Evolutionary conservation across 148 eudicot species (phyloP), one percentile per base, ranked within the genome.

Genomic region (Silene conica): DNA sequence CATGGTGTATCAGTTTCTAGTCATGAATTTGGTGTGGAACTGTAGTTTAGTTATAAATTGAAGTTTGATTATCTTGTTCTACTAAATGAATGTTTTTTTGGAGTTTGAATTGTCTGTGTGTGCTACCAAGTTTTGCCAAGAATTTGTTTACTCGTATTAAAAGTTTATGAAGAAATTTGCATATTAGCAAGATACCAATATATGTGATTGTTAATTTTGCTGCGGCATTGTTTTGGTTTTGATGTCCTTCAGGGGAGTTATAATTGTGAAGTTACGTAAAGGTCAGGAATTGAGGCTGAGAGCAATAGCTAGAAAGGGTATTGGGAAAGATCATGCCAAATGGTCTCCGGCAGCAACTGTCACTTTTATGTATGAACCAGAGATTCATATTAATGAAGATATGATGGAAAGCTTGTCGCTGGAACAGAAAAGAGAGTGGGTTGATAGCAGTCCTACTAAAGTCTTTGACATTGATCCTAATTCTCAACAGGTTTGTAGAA

Each of bases 311-410:
- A 89, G 98, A 62, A 95, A 95, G 77, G 99, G 97, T 43, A 92
- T 92, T 48, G 97, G 99, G 60, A 95, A 95, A 85, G 97, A 95
- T 83, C 96, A 92, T 79, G 97, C 97, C 15, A 95, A 95, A 77
- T 95, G 99, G 99, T 90, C 97, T 19, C 97, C 99, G 81, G 96
- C 99, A 41, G 97, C 99, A 74, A 95, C 99, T 69, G 99, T 92
- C 56, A 88, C 97, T 28, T 95, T 95, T 83, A 88, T 92, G 99
- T 92, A 90, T 82, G 99, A 95, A 69, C 97, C 98, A 19, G 93
- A 87, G 61, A 94, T 94, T 77, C 84, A 85, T 80, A 87, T 95
- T 63, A 92, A 95, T 78, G 96, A 95, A 74, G 97, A 89, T 70
- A 57, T 92, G 87, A 89, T 92, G 97, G 92, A 87, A 74, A 81